Conservation (phyloP, 1,139 yeast genomes). For the Dujonia santamariae region DNA sequence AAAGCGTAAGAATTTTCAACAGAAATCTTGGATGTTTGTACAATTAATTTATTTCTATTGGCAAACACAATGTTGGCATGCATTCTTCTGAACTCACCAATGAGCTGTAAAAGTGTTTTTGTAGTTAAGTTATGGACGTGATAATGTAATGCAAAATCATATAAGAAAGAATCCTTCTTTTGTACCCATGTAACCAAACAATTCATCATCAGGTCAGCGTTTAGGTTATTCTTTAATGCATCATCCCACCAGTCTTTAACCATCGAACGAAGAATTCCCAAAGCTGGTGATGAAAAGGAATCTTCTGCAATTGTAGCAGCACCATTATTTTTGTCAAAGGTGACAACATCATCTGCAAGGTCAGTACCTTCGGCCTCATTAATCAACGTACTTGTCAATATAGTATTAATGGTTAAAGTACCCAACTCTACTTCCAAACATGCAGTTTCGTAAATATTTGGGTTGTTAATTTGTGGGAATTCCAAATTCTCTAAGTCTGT, state of each 20-base stretch:
- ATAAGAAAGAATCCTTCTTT: constrained; percentile 65
- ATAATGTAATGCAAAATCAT: constrained; percentile 76
- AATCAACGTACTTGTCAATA: constrained; percentile 77
- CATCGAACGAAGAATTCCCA: constrained; percentile 66
- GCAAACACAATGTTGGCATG: constrained; percentile 82
- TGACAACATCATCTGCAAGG: constrained; percentile 54
- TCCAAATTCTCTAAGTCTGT: constrained; percentile 58
- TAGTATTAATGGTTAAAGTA: constrained; percentile 80
- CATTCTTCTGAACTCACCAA: constrained; percentile 75
- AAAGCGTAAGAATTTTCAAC: constrained; percentile 91
- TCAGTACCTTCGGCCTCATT: constrained; percentile 92
- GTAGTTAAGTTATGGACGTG: constrained; percentile 86
- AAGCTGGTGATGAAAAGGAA: constrained; percentile 76
- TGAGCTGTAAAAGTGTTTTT: constrained; percentile 76
- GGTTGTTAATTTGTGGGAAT: constrained; percentile 71
- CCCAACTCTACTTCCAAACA: constrained; percentile 79
- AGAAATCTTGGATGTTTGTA: constrained; percentile 72
- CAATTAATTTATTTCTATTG: constrained; percentile 67
- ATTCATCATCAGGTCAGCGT: constrained; percentile 85
- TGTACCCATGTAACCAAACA: constrained; percentile 88
- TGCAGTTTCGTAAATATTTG: constrained; percentile 76
- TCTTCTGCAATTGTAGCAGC: constrained; percentile 64
- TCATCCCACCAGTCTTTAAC: constrained; percentile 95
- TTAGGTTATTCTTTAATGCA: constrained; percentile 63
- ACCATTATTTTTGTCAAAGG: constrained; percentile 40